phyloP scores from a whole-genome alignment of 805 yeast genomes.

The Huiozyma naganishii region DNA sequence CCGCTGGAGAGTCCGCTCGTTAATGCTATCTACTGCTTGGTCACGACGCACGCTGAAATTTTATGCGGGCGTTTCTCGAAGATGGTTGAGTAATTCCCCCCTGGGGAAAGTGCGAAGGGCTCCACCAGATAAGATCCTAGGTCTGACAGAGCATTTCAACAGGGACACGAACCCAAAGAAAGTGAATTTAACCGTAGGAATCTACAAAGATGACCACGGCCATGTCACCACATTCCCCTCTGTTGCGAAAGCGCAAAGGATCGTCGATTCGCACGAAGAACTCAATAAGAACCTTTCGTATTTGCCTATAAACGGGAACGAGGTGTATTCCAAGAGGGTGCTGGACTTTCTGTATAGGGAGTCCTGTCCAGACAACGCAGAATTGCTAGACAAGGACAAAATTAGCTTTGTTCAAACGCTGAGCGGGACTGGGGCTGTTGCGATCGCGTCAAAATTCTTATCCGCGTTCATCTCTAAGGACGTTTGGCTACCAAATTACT shows the following conservation, averaged over 20 bases:
- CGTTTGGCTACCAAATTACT: conserved; percentile 72
- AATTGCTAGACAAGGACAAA: conserved; percentile 47
- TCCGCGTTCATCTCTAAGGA: conserved; percentile 33
- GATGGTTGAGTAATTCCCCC: neutral
- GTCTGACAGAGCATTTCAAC: conserved; percentile 65
- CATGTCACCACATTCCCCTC: conserved; percentile 31
- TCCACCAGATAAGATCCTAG: conserved; percentile 81
- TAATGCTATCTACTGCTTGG: too few relatives aligned
- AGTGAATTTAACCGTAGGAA: conserved; percentile 43
- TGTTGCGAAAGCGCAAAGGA: conserved; percentile 20
- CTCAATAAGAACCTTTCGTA: conserved; percentile 51
- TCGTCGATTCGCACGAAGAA: conserved; percentile 34
- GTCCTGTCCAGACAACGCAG: conserved; percentile 38
- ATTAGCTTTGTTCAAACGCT: conserved; percentile 80
- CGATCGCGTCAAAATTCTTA: conserved; percentile 74
- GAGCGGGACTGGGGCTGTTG: conserved; percentile 90
- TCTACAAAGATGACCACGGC: conserved; percentile 82
- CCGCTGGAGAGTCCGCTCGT: too few relatives aligned
- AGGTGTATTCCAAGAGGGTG: conserved; percentile 55
- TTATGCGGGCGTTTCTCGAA: neutral
- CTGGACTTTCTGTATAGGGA: conserved; percentile 63
- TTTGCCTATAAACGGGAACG: conserved; percentile 67
- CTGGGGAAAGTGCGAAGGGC: conserved; percentile 26
- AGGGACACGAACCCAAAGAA: conserved; percentile 50
- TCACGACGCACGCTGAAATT: too few relatives aligned